These are phyloP conservation scores for Rheum nobile DNA, from an alignment of 148 eudicot species.

Conservation along the genomic window DNA sequence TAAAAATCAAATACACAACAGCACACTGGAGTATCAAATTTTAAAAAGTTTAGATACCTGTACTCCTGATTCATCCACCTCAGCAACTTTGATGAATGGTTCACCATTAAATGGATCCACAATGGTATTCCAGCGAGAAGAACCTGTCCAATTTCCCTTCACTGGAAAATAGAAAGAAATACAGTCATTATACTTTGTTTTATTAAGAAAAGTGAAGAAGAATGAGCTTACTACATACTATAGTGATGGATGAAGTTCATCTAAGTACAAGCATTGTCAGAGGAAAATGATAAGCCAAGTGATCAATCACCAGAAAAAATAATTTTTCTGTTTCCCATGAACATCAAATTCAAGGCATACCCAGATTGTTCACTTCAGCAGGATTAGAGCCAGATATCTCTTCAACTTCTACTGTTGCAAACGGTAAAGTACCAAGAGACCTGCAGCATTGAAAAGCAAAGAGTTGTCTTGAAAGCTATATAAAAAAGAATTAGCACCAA, in stretches of 20 bases:
- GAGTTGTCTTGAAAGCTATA: background rate
- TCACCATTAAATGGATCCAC: constrained; percentile 93
- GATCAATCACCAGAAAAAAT: background rate
- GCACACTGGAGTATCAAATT: background rate
- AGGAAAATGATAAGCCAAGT: background rate
- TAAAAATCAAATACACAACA: background rate
- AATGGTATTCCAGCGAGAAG: constrained; percentile 70
- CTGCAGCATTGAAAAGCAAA: constrained; percentile 28
- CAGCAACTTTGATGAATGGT: constrained; percentile 84
- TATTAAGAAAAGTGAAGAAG: background rate
- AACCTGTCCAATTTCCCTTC: constrained; percentile 77
- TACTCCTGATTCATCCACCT: constrained; percentile 60
- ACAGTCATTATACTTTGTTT: background rate
- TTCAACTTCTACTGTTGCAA: constrained; percentile 74
- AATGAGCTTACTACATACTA: background rate
- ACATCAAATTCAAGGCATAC: constrained; percentile 25
- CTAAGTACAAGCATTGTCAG: background rate
- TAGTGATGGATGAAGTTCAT: background rate
- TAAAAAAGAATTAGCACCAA: background rate
- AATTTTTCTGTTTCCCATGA: background rate
- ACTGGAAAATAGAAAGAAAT: constrained; percentile 31
- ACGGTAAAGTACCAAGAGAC: constrained; percentile 45
- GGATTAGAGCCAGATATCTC: constrained; percentile 75
- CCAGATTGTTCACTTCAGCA: constrained; percentile 86
- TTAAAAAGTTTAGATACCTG: constrained; percentile 29